Evolutionary conservation across 2,329 filamentous ascomycete species (phyloP).

Genomic region (Emericellopsis cladophorae): DNA sequence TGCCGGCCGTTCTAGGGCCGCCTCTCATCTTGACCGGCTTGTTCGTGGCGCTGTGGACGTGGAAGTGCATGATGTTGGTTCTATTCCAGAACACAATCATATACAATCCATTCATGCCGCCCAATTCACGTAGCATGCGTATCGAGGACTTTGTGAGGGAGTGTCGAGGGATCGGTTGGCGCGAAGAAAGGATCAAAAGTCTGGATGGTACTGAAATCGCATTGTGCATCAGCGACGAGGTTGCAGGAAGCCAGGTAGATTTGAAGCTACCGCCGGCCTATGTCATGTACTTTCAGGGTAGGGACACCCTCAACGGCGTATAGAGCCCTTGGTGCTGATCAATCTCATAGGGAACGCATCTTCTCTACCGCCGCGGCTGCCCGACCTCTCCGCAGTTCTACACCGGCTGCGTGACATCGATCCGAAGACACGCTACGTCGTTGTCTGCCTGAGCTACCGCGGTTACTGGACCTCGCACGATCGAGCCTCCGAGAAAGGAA

Average conservation of each 20-base stretch:
- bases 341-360: slow-evolving; percentile 41
- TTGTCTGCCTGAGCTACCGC: slow-evolving; percentile 49
- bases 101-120: slow-evolving; percentile 66
- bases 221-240: slow-evolving; percentile 37
- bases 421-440: slow-evolving; percentile 26
- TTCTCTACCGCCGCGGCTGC: slow-evolving; percentile 42
- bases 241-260: not conserved
- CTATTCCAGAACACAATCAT: slow-evolving; percentile 72
- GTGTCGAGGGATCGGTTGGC: slow-evolving; percentile 53
- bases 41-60: slow-evolving; percentile 49
- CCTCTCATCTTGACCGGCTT: slow-evolving; percentile 56
- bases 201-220: slow-evolving; percentile 54
- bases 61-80: slow-evolving; percentile 63
- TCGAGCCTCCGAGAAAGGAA: slow-evolving; percentile 55
- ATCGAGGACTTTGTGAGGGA: slow-evolving; percentile 49
- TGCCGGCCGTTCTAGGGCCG: slow-evolving; percentile 38
- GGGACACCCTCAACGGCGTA: slow-evolving; percentile 2
- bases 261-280: slow-evolving; percentile 27
- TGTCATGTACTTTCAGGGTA: slow-evolving; percentile 45
- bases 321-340: slow-evolving; percentile 3
- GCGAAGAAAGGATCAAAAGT: slow-evolving; percentile 46
- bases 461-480: slow-evolving; percentile 72
- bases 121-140: slow-evolving; percentile 54
- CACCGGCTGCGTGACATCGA: slow-evolving; percentile 26
- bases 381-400: slow-evolving; percentile 41